Percentiles rank a stretch among this genome's conserved stretches.
Evolutionary conservation across 2,329 filamentous ascomycete species (phyloP).

Genomic region (Cercospora janseana): DNA sequence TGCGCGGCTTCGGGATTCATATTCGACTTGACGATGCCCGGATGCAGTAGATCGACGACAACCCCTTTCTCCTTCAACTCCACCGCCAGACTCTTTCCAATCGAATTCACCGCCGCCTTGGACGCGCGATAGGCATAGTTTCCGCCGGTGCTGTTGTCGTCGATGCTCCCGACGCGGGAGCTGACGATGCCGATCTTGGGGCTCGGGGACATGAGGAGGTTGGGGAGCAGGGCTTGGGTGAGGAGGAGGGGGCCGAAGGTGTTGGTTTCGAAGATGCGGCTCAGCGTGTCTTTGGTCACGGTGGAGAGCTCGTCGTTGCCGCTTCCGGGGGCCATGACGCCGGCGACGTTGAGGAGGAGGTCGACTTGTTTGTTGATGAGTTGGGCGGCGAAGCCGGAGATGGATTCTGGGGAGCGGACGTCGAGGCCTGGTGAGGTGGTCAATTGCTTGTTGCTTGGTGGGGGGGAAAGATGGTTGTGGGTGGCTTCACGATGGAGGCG

Average conservation of each 20-base stretch:
- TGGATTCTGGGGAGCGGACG: constrained; percentile 38
- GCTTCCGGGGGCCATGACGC: constrained; percentile 37
- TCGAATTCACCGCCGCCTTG: constrained; percentile 47
- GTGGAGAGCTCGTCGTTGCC: constrained; percentile 38
- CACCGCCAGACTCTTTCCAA: constrained; percentile 46
- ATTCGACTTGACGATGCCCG: constrained; percentile 44
- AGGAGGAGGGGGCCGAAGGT: constrained; percentile 47
- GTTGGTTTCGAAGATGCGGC: constrained; percentile 45
- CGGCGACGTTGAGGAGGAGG: constrained; percentile 42
- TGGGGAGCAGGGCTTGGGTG: constrained; percentile 46
- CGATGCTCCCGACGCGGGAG: constrained; percentile 46
- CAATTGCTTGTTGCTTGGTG: neutral
- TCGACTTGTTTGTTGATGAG: constrained; percentile 38
- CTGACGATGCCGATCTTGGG: constrained; percentile 45
- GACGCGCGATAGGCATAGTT: constrained; percentile 46
- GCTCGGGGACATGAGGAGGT: constrained; percentile 35
- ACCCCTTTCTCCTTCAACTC: constrained; percentile 44
- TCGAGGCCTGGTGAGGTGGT: constrained; percentile 32
- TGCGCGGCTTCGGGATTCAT: constrained; percentile 31
- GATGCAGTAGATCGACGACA: constrained; percentile 46
- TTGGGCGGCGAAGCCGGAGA: constrained; percentile 36
- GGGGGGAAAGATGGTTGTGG: neutral
- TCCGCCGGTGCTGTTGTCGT: constrained; percentile 45
- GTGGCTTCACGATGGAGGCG: constrained; percentile 27
- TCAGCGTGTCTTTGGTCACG: constrained; percentile 35